Evolutionary conservation across 129 eudicot genomes (phyloP), one percentile per base, ranked within the genome.

Genomic region (Smallanthus sonchifolius): DNA sequence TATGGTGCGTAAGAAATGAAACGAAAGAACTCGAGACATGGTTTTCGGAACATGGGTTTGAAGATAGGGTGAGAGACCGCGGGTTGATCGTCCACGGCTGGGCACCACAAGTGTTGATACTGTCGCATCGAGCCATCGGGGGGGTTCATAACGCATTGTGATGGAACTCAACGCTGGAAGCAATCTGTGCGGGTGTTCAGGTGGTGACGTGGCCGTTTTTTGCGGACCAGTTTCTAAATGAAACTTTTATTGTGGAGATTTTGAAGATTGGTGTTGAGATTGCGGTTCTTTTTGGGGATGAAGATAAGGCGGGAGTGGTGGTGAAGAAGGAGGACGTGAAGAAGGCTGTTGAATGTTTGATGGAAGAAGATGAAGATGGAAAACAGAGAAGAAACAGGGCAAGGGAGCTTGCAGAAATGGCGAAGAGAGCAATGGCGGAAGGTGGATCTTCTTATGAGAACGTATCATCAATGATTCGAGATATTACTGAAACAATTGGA

Each of bases 191-290:
- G 0, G 96, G 96, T 0, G 78, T 86, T 56, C 92, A 86, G 4
- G 67, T 89, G 81, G 70, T 85, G 14, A 84, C 92, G 9, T 89
- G 92, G 90, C 92, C 92, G 0, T 37, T 48, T 32, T 87, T 87
- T 14, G 78, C 85, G 2, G 92, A 87, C 67, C 92, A 87, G 39
- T 87, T 87, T 61, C 9, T 65, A 11, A 87, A 87, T 40, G 89
- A 87, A 76, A 64, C 55, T 57, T 80, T 84, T 0, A 65, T 87
- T 0, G 87, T 84, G 19, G 57, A 82, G 14, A 65, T 84, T 11
- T 48, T 82, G 19, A 77, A 69, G 75, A 82, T 69, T 40, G 85
- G 87, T 3, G 83, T 74, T 7, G 82, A 84, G 61, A 62, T 65
- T 44, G 71, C 68, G 2, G 77, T 57, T 19, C 0, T 8, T 17